Evolutionary conservation across 768 basidiomycete species (phyloP), one percentile per base, ranked within the genome.

Genomic region (Amanita phalloides): DNA sequence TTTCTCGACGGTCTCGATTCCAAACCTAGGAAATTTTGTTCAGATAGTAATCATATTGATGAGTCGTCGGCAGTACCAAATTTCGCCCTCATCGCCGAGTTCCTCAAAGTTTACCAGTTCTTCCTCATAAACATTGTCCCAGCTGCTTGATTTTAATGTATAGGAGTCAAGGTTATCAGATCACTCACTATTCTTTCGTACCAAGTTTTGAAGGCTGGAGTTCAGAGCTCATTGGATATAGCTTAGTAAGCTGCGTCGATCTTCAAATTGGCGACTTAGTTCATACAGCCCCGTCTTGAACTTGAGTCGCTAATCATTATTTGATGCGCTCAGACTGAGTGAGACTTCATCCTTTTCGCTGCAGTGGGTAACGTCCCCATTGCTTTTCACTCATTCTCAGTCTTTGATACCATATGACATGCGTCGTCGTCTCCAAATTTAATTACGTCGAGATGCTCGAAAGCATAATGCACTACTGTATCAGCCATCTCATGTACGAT

Each of bases 41-140:
- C 37, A 20, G 14, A 39, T 45, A 43, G 14, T 4, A 46, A 21
- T 6, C 32, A 46, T 11, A 13, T 37, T 56, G 38, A 43, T 32
- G 32, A 32, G 32, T 54, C 33, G 21, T 30, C 33, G 8, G 1
- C 45, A 20, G 63, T 55, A 88, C 90, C 90, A 92, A 23, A 89
- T 72, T 65, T 92, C 90, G 33, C 90, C 90, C 64, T 90, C 87
- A 60, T 91, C 87, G 17, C 85, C 83, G 28, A 81, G 78, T 47
- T 89, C 90, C 28, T 79, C 68, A 55, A 89, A 91, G 59, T 86
- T 86, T 35, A 61, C 63, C 30, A 90, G 66, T 60, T 92, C 90
- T 38, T 74, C 71, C 36, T 79, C 69, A 64, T 91, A 92, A 6
- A 86, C 81, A 39, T 70, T 58, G 60, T 91, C 86, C 90, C 90